Percentiles rank a stretch among this genome's conserved stretches.
phyloP scores from a whole-genome alignment of 306 rosid genomes.

The Acacia melanoxylon region DNA sequence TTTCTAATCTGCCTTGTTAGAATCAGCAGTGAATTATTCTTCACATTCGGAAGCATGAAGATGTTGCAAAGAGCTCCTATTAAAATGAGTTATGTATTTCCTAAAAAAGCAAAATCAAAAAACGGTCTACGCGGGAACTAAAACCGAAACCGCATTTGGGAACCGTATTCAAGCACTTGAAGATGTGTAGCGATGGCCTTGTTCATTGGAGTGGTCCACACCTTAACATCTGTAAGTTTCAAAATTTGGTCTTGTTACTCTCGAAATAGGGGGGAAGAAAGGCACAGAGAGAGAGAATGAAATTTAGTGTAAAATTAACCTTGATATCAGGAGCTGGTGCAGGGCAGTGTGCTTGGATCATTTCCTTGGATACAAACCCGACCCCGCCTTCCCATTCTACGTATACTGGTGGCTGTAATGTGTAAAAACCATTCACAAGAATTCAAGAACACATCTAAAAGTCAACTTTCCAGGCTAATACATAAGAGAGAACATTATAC shows the following conservation, averaged over 20 bases:
- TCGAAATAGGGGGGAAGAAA: background rate
- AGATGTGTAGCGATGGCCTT: constrained; percentile 55
- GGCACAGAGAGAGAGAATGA: background rate
- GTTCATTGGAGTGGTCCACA: constrained; percentile 66
- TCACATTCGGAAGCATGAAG: background rate
- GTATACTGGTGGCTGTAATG: constrained; percentile 51
- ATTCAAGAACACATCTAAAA: background rate
- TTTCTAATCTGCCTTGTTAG: background rate
- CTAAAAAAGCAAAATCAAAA: too few relatives aligned
- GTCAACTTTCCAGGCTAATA: background rate
- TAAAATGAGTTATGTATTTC: background rate
- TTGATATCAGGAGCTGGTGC: constrained; percentile 49
- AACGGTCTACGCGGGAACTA: constrained; percentile 19
- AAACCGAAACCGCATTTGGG: constrained; percentile 54
- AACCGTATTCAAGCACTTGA: constrained; percentile 39
- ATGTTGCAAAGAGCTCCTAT: background rate
- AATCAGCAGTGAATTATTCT: background rate
- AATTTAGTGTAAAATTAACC: constrained; percentile 27
- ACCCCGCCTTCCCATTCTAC: constrained; percentile 60
- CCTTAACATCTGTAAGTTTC: constrained; percentile 42
- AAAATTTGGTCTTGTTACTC: background rate
- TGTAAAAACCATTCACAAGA: background rate
- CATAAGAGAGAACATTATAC: background rate
- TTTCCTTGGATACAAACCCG: constrained; percentile 51
- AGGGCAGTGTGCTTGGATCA: constrained; percentile 50